Conservation (phyloP, 176 grass and related monocot genomes). For the Phoenix roebelenii region DNA sequence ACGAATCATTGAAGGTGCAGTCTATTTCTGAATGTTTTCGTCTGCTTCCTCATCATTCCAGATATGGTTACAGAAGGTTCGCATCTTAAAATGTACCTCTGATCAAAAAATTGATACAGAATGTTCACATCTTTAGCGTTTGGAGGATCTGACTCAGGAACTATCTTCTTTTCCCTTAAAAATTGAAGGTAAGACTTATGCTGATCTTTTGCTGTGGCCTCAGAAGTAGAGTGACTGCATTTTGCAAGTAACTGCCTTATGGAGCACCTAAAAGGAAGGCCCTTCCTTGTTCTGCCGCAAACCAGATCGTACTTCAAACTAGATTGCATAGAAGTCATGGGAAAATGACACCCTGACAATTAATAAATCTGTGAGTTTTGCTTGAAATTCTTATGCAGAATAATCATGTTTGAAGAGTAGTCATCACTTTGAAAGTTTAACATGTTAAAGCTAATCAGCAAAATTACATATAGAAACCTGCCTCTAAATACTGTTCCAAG, state of each 20-base stretch:
- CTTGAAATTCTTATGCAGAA: background rate
- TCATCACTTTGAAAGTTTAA: background rate
- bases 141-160: slow-evolving; percentile 77
- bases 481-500: slow-evolving; percentile 32
- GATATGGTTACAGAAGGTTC: slow-evolving; percentile 10
- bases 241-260: slow-evolving; percentile 26
- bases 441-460: background rate
- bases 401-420: background rate
- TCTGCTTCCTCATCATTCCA: background rate
- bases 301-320: slow-evolving; percentile 17
- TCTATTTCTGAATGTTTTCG: background rate
- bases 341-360: slow-evolving; percentile 35
- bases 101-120: slow-evolving; percentile 59
- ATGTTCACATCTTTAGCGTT: slow-evolving; percentile 63
- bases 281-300: slow-evolving; percentile 12
- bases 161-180: slow-evolving; percentile 54
- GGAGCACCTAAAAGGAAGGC: slow-evolving; percentile 26
- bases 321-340: slow-evolving; percentile 21
- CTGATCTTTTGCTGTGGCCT: slow-evolving; percentile 29
- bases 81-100: slow-evolving; percentile 33
- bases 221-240: slow-evolving; percentile 36
- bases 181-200: slow-evolving; percentile 42
- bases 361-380: slow-evolving; percentile 15
- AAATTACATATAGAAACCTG: slow-evolving; percentile 26
- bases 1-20: slow-evolving; percentile 4